These are phyloP conservation scores for Passalora sequoiae DNA, from an alignment of 2,329 filamentous ascomycete genomes.

Conservation along the genomic window DNA sequence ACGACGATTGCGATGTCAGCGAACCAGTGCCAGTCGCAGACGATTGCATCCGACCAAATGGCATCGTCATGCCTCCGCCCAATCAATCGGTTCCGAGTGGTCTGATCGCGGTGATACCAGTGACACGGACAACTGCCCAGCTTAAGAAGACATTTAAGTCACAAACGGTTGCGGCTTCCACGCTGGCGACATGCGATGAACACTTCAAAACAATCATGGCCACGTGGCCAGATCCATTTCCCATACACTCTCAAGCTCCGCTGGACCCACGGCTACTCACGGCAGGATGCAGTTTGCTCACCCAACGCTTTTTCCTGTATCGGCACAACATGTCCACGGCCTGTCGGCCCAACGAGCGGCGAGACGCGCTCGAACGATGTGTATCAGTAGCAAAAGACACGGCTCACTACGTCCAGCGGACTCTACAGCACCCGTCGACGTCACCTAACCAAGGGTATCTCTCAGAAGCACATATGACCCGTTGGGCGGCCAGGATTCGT, in stretches of 20 bases:
- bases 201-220: constrained; percentile 72
- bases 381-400: constrained; percentile 71
- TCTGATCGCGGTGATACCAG: constrained; percentile 72
- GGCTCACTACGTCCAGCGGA: constrained; percentile 66
- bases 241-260: constrained; percentile 59
- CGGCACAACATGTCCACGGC: constrained; percentile 78
- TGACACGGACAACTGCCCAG: constrained; percentile 70
- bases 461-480: constrained; percentile 31
- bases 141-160: constrained; percentile 65
- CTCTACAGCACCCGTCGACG: constrained; percentile 42
- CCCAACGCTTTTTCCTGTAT: constrained; percentile 77
- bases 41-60: constrained; percentile 59
- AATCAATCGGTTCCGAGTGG: constrained; percentile 57
- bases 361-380: constrained; percentile 72
- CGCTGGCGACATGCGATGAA: constrained; percentile 71
- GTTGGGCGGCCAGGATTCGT: constrained; percentile 55
- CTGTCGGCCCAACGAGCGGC: constrained; percentile 61
- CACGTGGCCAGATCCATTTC: constrained; percentile 70
- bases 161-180: constrained; percentile 60
- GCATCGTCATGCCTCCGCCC: constrained; percentile 38
- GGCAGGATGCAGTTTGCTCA: constrained; percentile 73
- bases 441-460: constrained; percentile 23
- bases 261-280: constrained; percentile 70
- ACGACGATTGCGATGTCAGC: constrained; percentile 78
- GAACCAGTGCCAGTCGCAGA: constrained; percentile 79